Evolutionary conservation across 495 filamentous ascomycete species (phyloP).

Genomic region (Hypomontagnella submonticulosa): DNA sequence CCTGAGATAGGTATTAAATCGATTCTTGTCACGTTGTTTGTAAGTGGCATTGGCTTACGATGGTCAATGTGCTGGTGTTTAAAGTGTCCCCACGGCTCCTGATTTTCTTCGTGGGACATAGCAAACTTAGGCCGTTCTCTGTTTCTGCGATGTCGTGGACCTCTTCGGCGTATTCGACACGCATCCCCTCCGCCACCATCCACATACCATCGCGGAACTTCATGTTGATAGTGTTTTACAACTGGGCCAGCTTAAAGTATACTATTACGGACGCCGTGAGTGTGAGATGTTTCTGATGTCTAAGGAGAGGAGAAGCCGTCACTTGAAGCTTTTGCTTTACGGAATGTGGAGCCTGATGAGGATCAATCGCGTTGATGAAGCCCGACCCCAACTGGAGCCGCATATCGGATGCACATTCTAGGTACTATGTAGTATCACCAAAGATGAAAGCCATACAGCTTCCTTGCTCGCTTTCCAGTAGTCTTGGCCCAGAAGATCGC

Average conservation of each 20-base stretch:
- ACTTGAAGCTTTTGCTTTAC: constrained; percentile 11
- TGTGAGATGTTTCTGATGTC: neutral
- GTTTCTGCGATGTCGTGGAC: constrained; percentile 57
- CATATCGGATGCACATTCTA: constrained; percentile 28
- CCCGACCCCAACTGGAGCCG: constrained; percentile 27
- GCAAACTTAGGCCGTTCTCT: constrained; percentile 55
- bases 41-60: constrained; percentile 46
- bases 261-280: too few species aligned
- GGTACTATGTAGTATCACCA: constrained; percentile 20
- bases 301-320: neutral
- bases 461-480: constrained; percentile 8
- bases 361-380: constrained; percentile 13
- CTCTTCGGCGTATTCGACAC: constrained; percentile 66
- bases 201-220: constrained; percentile 66
- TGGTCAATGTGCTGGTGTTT: constrained; percentile 63
- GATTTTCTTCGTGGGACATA: constrained; percentile 63
- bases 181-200: constrained; percentile 60
- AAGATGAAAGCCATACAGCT: neutral
- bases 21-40: constrained; percentile 17
- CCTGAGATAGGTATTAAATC: constrained; percentile 55
- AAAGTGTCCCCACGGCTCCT: constrained; percentile 64
- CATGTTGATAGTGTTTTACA: constrained; percentile 44
- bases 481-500: constrained; percentile 19
- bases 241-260: neutral
- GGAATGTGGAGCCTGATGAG: constrained; percentile 23